Base-by-base conservation (phyloP, 495 filamentous ascomycete genomes). In the Stereocaulon alpinum region DNA sequence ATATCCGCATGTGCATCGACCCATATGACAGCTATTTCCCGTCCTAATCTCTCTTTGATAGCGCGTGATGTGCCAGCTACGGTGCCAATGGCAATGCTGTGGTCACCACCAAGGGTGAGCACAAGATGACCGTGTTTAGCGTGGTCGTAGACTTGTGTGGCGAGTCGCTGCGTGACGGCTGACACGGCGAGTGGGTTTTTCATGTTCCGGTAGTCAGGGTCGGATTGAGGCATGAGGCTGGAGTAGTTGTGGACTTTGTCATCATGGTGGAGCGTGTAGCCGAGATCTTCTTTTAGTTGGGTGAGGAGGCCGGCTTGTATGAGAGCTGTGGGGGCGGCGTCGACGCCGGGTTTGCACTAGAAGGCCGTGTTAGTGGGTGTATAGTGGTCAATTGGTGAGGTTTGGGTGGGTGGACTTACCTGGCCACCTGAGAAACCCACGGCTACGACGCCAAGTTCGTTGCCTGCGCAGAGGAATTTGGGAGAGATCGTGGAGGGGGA, bases 1-100 rank as follows among this genome's bases (percentile, higher is more conserved):
- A 99, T 95, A 68, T 97, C 93, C 22, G 91, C 88, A 68, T 99
- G 93, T 22, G 93, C 93, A 72, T 99, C 93, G 6, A 99, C 93
- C 93, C 93, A 99, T 68, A 99, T 92, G 9, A 99, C 88, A 0
- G 89, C 92, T 48, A 95, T 80, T 60, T 96, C 91, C 43, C 84
- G 76, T 15, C 83, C 82, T 1, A 58, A 40, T 1, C 60, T 40
- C 76, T 97, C 90, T 40, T 85, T 81, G 55, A 90, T 85, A 0
- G 93, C 93, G 73, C 85, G 87, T 40, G 89, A 84, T 2, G 85
- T 86, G 4, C 93, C 93, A 18, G 85, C 83, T 59, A 97, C 82
- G 24, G 88, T 91, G 42, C 93, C 93, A 67, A 99, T 94, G 54
- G 94, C 93, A 66, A 99, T 95, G 52, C 85, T 89, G 74, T 99